Conservation (phyloP, 805 yeast species). For the Metschnikowia drakensbergensis region DNA sequence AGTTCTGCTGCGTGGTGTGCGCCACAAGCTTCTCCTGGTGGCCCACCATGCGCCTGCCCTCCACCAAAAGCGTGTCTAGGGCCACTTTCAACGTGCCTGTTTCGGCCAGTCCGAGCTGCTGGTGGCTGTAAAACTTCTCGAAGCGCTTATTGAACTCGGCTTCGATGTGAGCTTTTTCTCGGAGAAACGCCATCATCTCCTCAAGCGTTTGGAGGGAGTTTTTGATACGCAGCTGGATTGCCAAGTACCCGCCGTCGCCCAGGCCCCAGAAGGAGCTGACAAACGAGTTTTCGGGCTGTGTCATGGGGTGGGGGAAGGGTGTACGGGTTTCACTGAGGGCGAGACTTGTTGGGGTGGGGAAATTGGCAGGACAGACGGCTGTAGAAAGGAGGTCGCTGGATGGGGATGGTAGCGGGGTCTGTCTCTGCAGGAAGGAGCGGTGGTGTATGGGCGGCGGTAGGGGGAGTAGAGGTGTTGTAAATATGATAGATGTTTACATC, state of each 20-base stretch:
- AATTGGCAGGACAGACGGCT: too few relatives aligned
- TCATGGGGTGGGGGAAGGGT: conserved; percentile 3
- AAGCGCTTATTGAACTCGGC: conserved; percentile 65
- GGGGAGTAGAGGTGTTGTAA: neutral
- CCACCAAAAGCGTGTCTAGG: conserved; percentile 53
- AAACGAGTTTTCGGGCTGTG: conserved; percentile 25
- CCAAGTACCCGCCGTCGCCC: conserved; percentile 57
- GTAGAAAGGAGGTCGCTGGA: too few relatives aligned
- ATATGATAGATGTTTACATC: neutral
- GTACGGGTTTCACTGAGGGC: too few relatives aligned
- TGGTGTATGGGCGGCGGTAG: neutral
- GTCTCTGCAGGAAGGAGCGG: neutral
- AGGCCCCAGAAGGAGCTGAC: conserved; percentile 60
- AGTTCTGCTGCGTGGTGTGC: conserved; percentile 45
- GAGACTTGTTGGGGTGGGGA: too few relatives aligned
- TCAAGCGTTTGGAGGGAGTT: conserved; percentile 53
- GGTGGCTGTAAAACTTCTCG: conserved; percentile 45
- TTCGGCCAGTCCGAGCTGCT: conserved; percentile 50
- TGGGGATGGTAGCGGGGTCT: neutral
- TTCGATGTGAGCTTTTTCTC: conserved; percentile 55
- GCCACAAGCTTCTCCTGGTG: conserved; percentile 54
- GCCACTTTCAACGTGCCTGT: conserved; percentile 57
- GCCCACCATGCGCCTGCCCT: conserved; percentile 56
- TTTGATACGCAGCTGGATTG: conserved; percentile 53
- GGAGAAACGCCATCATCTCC: conserved; percentile 34